Evolutionary conservation across 805 yeast genomes (phyloP), one percentile per base, ranked within the genome.

Genomic region (Blastobotrys americana): DNA sequence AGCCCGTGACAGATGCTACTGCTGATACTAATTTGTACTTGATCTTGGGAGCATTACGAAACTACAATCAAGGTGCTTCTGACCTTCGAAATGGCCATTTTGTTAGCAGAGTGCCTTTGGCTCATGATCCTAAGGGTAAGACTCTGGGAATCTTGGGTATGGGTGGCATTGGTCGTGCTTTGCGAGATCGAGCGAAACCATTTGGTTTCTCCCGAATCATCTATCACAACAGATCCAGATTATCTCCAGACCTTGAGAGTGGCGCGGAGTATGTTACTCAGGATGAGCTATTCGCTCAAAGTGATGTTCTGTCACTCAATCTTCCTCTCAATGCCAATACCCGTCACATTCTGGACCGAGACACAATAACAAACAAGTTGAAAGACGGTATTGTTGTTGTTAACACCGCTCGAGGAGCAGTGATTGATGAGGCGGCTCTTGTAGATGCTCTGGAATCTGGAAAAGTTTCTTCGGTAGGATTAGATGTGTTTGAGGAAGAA

Each of bases 341-440:
- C 3, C 68, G 61, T 43, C 81, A 77, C 55, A 59, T 73, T 33
- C 63, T 78, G 53, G 64, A 72, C 52, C 61, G 61, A 18, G 71
- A 68, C 28, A 60, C 67, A 10, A 59, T 78, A 39, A 60, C 61
- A 41, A 8, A 25, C 10, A 72, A 73, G 56, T 68, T 71, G 71
- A 78, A 78, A 60, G 68, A 69, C 46, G 82, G 80, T 8, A 76
- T 68, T 18, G 63, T 74, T 19, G 59, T 78, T 34, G 69, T 78
- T 47, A 78, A 78, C 61, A 76, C 79, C 23, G 81, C 82, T 10
- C 66, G 84, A 37, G 84, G 84, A 1, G 76, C 81, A 2, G 69
- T 78, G 18, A 67, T 78, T 48, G 76, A 78, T 55, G 82, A 78
- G 56, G 58, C 60, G 21, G 76, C 74, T 3, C 63, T 78, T 34